Evolutionary conservation across 257 asterid species (phyloP).

Genomic region (Solanum habrochaites): DNA sequence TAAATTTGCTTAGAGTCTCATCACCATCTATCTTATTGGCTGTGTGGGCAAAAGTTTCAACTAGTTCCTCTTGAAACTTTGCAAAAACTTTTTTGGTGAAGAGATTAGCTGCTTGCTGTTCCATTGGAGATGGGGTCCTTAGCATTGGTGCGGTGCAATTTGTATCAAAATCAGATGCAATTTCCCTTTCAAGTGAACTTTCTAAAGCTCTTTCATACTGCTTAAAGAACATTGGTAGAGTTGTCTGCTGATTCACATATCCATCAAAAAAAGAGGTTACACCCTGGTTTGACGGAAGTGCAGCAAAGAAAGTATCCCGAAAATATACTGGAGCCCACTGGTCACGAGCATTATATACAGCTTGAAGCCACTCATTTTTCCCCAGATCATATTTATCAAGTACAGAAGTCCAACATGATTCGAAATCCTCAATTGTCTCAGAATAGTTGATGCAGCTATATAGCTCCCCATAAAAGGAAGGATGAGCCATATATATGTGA

Average conservation of each 20-base stretch:
- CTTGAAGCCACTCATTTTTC: slow-evolving; percentile 74
- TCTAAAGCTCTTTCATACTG: slow-evolving; percentile 80
- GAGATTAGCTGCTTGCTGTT: slow-evolving; percentile 58
- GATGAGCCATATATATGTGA: slow-evolving; percentile 50
- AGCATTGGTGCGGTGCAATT: slow-evolving; percentile 37
- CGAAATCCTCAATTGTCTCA: slow-evolving; percentile 67
- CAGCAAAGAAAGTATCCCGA: slow-evolving; percentile 67
- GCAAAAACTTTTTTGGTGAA: slow-evolving; percentile 58
- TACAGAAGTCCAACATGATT: slow-evolving; percentile 56
- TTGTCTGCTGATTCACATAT: slow-evolving; percentile 64
- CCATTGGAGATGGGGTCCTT: slow-evolving; percentile 85
- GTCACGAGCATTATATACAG: slow-evolving; percentile 67
- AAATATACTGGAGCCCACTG: slow-evolving; percentile 90
- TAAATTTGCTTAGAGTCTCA: slow-evolving; percentile 42
- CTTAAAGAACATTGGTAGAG: slow-evolving; percentile 56
- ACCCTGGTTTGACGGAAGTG: slow-evolving; percentile 49
- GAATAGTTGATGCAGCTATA: slow-evolving; percentile 66
- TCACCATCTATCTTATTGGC: slow-evolving; percentile 66
- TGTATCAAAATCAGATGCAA: slow-evolving; percentile 57
- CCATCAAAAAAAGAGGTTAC: slow-evolving; percentile 67
- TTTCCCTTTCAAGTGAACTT: slow-evolving; percentile 48
- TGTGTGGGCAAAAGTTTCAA: slow-evolving; percentile 77
- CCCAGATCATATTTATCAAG: slow-evolving; percentile 45
- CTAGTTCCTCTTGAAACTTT: slow-evolving; percentile 74
- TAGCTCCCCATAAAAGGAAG: slow-evolving; percentile 59